Conservation (phyloP, 306 rosid species). For the Malus sylvestris region DNA sequence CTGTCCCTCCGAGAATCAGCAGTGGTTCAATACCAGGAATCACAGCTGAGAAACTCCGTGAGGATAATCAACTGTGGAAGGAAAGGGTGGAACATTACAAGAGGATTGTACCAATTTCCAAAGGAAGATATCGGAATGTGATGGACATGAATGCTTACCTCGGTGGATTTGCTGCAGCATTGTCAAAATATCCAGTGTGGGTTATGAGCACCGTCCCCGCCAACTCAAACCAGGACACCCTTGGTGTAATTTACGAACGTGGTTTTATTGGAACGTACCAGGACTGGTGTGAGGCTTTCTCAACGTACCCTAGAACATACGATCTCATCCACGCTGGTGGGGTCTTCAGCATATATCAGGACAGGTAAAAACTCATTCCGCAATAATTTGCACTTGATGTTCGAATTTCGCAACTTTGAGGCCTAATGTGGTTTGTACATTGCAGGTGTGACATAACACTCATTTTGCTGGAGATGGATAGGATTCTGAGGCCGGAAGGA, state of each 20-base stretch:
- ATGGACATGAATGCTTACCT: conserved; percentile 95
- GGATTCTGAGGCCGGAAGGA: conserved; percentile 95
- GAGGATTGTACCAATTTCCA: conserved; percentile 41
- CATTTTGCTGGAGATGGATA: conserved; percentile 85
- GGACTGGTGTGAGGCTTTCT: conserved; percentile 95
- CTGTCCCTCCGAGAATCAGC: conserved; percentile 67
- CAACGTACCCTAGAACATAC: conserved; percentile 92
- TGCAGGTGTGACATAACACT: conserved; percentile 70
- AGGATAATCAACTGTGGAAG: conserved; percentile 69
- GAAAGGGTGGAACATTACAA: conserved; percentile 62
- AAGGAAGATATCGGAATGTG: conserved; percentile 64
- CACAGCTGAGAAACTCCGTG: conserved; percentile 39
- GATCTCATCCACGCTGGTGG: conserved; percentile 86
- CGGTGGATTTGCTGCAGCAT: conserved; percentile 82
- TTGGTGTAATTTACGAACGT: conserved; percentile 77
- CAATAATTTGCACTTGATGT: neutral
- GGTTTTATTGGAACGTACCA: conserved; percentile 89
- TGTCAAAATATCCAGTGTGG: conserved; percentile 70
- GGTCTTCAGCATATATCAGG: conserved; percentile 79
- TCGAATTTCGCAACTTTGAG: neutral
- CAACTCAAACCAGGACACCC: conserved; percentile 59
- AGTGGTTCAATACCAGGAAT: conserved; percentile 62
- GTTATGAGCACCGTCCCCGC: conserved; percentile 87
- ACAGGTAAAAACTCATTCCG: conserved; percentile 37
- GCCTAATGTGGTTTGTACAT: neutral